phyloP scores from a whole-genome alignment of 441 rosid species.

The Mallotus japonicus region DNA sequence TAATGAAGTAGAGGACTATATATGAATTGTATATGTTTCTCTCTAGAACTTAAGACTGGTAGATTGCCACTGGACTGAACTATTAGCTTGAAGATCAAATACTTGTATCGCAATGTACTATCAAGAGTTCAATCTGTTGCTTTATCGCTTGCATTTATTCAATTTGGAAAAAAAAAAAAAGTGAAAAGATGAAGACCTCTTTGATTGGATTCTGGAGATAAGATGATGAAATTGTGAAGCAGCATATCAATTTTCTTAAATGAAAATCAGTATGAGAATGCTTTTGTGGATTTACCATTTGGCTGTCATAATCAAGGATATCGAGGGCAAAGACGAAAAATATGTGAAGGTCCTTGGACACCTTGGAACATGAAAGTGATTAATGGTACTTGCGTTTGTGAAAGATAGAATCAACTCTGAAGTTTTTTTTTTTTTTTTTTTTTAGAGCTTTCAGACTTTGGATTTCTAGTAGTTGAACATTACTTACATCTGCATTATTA shows the following conservation, averaged over 20 bases:
- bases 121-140: background rate
- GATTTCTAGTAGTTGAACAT: background rate
- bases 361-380: background rate
- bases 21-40: background rate
- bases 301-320: background rate
- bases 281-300: background rate
- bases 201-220: background rate
- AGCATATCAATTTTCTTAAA: background rate
- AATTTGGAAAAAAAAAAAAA: background rate
- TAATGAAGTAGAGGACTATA: background rate
- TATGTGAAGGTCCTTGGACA: background rate
- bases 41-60: background rate
- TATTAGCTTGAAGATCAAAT: background rate
- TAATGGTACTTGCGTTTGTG: background rate
- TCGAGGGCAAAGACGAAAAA: background rate
- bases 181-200: background rate
- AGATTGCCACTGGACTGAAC: background rate
- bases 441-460: constrained; percentile 1
- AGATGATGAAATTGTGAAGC: background rate
- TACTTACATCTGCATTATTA: too few relatives aligned
- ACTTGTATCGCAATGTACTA: too few relatives aligned
- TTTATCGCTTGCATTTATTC: background rate
- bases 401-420: background rate
- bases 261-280: background rate
- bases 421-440: background rate